phyloP scores from a whole-genome alignment of 2,329 filamentous ascomycete genomes.

The Chalara sp. region DNA sequence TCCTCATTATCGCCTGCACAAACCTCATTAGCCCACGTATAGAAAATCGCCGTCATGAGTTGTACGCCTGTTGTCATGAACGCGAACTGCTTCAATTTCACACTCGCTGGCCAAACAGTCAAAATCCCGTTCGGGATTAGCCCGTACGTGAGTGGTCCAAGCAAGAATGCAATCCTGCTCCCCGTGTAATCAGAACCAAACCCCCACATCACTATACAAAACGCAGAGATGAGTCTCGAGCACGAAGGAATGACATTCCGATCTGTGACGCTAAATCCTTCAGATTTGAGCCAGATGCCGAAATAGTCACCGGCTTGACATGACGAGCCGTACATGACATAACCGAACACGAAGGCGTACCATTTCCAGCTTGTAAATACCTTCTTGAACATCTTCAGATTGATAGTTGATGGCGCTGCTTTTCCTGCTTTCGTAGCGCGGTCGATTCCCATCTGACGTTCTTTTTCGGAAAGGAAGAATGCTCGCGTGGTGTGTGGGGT shows the following conservation, averaged over 20 bases:
- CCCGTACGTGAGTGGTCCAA: slow-evolving; percentile 17
- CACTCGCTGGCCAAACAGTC: slow-evolving; percentile 21
- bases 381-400: slow-evolving; percentile 2
- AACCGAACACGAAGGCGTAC: slow-evolving; percentile 9
- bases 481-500: slow-evolving; percentile 36
- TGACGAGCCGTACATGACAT: slow-evolving; percentile 10
- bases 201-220: too few species aligned
- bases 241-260: slow-evolving; percentile 10
- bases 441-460: slow-evolving; percentile 15
- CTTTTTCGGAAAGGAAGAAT: slow-evolving; percentile 31
- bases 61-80: slow-evolving; percentile 25
- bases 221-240: slow-evolving; percentile 9
- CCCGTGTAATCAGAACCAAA: too few species aligned
- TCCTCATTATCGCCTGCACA: slow-evolving; percentile 28
- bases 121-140: slow-evolving; percentile 28
- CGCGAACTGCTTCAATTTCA: slow-evolving; percentile 23
- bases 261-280: slow-evolving; percentile 8
- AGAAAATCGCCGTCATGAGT: slow-evolving; percentile 25
- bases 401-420: slow-evolving; percentile 6
- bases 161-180: too few species aligned
- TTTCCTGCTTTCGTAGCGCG: slow-evolving; percentile 28
- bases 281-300: slow-evolving; percentile 10
- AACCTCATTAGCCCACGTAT: slow-evolving; percentile 29
- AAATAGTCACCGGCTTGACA: slow-evolving; percentile 7
- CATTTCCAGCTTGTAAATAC: slow-evolving; percentile 10